Evolutionary conservation across 371 early-diverging fungal genomes (phyloP).

Genomic region (Mucor indicus): DNA sequence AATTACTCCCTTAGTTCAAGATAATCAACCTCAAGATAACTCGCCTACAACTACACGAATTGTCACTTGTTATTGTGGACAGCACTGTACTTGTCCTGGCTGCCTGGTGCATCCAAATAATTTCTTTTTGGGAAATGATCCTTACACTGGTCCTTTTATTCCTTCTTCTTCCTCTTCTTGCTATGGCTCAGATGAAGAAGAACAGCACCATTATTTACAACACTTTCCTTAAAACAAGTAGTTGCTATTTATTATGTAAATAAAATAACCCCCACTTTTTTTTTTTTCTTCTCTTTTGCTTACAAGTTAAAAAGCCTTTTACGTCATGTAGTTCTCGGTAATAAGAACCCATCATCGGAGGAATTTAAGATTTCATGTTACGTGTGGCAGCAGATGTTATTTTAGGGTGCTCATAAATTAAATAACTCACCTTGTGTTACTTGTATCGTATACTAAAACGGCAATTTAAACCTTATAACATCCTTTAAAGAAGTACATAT

Average conservation of each 20-base stretch:
- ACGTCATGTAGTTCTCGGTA: too few relatives aligned
- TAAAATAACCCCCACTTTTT: not conserved
- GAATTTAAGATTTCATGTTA: too few relatives aligned
- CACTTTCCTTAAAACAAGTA: not conserved
- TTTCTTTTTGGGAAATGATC: constrained; percentile 30
- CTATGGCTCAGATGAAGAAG: constrained; percentile 34
- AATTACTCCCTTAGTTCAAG: constrained; percentile 32
- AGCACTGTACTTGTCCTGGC: constrained; percentile 29
- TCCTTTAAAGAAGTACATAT: too few relatives aligned
- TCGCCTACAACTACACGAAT: constrained; percentile 24
- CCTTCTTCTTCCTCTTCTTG: constrained; percentile 21
- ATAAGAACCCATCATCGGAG: too few relatives aligned
- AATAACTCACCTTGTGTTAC: too few relatives aligned
- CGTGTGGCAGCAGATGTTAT: too few relatives aligned
- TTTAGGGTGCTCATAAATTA: too few relatives aligned
- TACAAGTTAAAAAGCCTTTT: too few relatives aligned
- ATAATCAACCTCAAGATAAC: constrained; percentile 1
- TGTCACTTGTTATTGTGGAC: constrained; percentile 37
- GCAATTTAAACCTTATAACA: too few relatives aligned
- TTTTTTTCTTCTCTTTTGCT: too few relatives aligned
- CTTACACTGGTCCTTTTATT: constrained; percentile 23
- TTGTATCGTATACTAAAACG: too few relatives aligned
- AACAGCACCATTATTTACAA: not conserved
- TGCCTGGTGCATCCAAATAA: constrained; percentile 38
- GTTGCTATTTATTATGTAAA: not conserved